Evolutionary conservation across 306 rosid species (phyloP).

Genomic region (Potentilla sterilis): DNA sequence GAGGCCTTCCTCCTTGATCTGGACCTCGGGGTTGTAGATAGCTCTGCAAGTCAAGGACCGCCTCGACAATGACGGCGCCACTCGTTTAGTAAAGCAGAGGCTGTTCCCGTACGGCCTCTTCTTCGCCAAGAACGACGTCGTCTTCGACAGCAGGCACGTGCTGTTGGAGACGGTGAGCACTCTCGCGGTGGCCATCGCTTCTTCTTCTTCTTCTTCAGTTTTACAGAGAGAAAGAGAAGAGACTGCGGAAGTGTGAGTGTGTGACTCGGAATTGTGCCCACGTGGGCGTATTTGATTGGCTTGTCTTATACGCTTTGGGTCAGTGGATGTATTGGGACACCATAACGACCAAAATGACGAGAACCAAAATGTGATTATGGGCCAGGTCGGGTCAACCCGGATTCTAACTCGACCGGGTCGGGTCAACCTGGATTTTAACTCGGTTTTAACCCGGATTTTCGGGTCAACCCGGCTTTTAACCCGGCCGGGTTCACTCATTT

Average conservation of each 20-base stretch:
- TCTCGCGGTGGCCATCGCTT: slow-evolving; percentile 78
- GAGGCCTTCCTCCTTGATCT: slow-evolving; percentile 67
- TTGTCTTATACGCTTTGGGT: neutral
- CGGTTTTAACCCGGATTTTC: no score
- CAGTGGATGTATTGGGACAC: neutral
- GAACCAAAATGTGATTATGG: neutral
- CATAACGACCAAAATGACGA: neutral
- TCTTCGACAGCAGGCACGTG: slow-evolving; percentile 40
- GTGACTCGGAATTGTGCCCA: neutral
- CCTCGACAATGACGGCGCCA: slow-evolving; percentile 31
- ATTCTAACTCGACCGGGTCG: neutral
- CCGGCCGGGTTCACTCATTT: no score
- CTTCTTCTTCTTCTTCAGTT: no score
- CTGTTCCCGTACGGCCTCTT: slow-evolving; percentile 18
- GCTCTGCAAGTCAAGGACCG: slow-evolving; percentile 66
- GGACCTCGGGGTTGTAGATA: slow-evolving; percentile 66
- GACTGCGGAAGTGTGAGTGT: no score
- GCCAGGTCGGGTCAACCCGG: neutral
- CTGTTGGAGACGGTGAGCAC: slow-evolving; percentile 57
- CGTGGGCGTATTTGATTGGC: neutral
- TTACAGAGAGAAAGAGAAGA: neutral
- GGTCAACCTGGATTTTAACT: no score
- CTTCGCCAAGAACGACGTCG: slow-evolving; percentile 30
- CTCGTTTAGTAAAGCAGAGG: slow-evolving; percentile 37
- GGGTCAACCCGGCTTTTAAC: neutral